Conservation (phyloP, 192 early-diverging fungal genomes). For the Glomus cerebriforme region DNA sequence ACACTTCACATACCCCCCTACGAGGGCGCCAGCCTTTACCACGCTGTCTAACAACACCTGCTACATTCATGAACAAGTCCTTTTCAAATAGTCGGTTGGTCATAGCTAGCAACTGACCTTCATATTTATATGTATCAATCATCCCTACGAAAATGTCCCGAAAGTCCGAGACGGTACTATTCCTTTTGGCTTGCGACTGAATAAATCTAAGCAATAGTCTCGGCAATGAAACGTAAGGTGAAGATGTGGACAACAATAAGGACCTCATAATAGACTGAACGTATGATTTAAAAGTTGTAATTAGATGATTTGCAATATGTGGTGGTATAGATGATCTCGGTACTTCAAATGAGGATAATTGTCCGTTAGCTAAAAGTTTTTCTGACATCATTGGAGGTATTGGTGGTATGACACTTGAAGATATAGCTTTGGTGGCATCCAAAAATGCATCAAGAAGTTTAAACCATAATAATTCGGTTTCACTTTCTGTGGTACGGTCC, state of each 20-base stretch:
- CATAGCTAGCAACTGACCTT: slow-evolving; percentile 61
- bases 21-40: slow-evolving; percentile 59
- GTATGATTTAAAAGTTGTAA: slow-evolving; percentile 55
- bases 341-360: slow-evolving; percentile 15
- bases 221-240: slow-evolving; percentile 59
- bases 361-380: slow-evolving; percentile 27
- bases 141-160: slow-evolving; percentile 62
- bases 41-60: slow-evolving; percentile 52
- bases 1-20: slow-evolving; percentile 55
- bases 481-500: slow-evolving; percentile 38
- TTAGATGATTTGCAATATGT: slow-evolving; percentile 46
- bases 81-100: slow-evolving; percentile 64
- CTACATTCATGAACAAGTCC: slow-evolving; percentile 54
- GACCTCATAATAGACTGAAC: slow-evolving; percentile 62
- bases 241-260: slow-evolving; percentile 57
- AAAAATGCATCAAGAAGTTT: slow-evolving; percentile 60
- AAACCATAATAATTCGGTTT: slow-evolving; percentile 60
- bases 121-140: slow-evolving; percentile 66
- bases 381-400: slow-evolving; percentile 21
- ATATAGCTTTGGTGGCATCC: slow-evolving; percentile 53
- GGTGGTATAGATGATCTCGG: slow-evolving; percentile 21
- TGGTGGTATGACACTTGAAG: slow-evolving; percentile 21
- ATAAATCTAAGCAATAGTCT: slow-evolving; percentile 56
- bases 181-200: slow-evolving; percentile 49
- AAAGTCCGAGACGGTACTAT: slow-evolving; percentile 59